Evolutionary conservation across 139 green algal genomes (phyloP).

Genomic region (Chlamydomonas urium): DNA sequence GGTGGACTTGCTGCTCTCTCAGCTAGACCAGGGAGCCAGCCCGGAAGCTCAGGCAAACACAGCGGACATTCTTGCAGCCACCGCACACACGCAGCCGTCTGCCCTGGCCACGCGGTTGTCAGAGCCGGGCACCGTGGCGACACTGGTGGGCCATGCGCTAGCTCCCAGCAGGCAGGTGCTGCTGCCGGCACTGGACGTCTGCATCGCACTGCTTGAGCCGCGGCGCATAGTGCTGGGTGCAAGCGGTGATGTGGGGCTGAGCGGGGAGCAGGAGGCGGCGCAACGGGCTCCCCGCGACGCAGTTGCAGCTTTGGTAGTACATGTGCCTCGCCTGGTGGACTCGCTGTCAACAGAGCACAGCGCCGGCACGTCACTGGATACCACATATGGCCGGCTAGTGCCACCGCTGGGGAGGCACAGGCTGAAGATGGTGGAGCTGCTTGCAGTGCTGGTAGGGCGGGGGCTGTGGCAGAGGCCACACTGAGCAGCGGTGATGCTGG

Average conservation of each 20-base stretch:
- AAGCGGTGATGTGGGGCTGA: background rate
- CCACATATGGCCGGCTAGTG: constrained; percentile 69
- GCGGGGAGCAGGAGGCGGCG: constrained; percentile 15
- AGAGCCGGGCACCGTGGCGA: constrained; percentile 31
- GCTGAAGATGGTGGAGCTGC: constrained; percentile 74
- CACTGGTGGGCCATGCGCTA: constrained; percentile 45
- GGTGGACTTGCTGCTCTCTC: constrained; percentile 64
- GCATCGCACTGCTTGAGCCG: constrained; percentile 7
- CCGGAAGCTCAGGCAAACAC: constrained; percentile 67
- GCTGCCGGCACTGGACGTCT: constrained; percentile 62
- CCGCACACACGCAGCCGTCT: constrained; percentile 69
- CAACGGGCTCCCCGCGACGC: constrained; percentile 30
- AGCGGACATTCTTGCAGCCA: constrained; percentile 77
- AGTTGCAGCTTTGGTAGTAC: constrained; percentile 37
- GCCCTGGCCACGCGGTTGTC: constrained; percentile 65
- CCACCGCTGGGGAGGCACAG: constrained; percentile 67
- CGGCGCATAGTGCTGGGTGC: constrained; percentile 5
- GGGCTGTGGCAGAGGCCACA: no score
- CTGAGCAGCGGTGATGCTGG: no score
- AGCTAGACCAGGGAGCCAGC: constrained; percentile 36
- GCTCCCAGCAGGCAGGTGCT: constrained; percentile 37
- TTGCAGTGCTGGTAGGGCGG: constrained; percentile 67
- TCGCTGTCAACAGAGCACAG: constrained; percentile 39
- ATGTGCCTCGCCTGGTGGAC: constrained; percentile 52
- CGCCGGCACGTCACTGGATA: constrained; percentile 41